A percentile compares a stretch with the other conserved stretches of the same genome.
phyloP scores from a whole-genome alignment of 2,329 filamentous ascomycete species.

The Clarireedia sp. region DNA sequence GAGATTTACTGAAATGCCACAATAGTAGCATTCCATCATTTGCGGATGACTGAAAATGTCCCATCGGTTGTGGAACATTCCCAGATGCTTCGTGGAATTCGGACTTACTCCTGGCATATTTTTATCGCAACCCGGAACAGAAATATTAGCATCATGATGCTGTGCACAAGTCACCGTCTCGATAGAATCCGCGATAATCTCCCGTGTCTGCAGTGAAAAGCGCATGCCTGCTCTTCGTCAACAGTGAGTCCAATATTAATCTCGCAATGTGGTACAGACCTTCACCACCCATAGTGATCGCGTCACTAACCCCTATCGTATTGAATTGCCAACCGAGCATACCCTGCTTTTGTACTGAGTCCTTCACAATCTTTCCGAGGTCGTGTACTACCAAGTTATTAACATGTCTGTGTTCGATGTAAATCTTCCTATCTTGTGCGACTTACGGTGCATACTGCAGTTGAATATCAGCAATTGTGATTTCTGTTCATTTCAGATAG shows the following conservation, averaged over 20 bases:
- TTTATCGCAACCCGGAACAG: constrained; percentile 92
- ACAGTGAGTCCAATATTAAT: constrained; percentile 2
- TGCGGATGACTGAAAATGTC: no score
- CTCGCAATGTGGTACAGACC: constrained; percentile 41
- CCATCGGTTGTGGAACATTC: neutral
- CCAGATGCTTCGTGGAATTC: neutral
- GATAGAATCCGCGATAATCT: constrained; percentile 90
- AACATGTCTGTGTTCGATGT: neutral
- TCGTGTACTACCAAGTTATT: constrained; percentile 56
- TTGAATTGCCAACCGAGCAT: constrained; percentile 63
- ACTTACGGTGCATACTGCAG: constrained; percentile 40
- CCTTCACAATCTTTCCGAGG: constrained; percentile 81
- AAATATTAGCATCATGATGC: constrained; percentile 86
- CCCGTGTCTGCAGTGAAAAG: constrained; percentile 81
- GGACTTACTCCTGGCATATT: constrained; percentile 71
- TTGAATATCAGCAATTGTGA: constrained; percentile 8
- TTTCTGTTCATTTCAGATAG: constrained; percentile 7
- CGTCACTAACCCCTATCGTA: constrained; percentile 55
- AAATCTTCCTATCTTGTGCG: neutral
- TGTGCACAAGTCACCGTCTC: constrained; percentile 85
- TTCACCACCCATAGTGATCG: constrained; percentile 84
- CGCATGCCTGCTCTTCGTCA: constrained; percentile 62
- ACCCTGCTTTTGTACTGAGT: constrained; percentile 66
- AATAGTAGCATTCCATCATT: no score
- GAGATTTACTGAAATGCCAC: no score